Evolutionary conservation across 164 flowering plant species (phyloP).

Genomic region (Amborella trichopoda): DNA sequence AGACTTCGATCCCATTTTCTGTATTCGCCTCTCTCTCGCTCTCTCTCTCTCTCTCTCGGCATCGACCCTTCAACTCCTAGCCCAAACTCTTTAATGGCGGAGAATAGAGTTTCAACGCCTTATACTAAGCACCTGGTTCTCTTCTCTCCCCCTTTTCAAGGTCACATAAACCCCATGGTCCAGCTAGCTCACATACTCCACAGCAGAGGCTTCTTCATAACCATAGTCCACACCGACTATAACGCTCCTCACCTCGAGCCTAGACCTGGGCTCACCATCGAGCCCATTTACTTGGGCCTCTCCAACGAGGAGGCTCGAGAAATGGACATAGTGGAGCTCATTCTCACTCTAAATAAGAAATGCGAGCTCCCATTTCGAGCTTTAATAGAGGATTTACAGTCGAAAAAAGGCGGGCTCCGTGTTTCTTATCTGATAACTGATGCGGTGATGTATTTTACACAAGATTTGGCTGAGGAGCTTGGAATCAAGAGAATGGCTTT

Average conservation of each 20-base stretch:
- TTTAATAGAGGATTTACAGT: not conserved
- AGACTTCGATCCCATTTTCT: too few relatives aligned
- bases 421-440: too few relatives aligned
- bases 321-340: conserved; percentile 1
- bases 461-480: too few relatives aligned
- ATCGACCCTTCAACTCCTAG: too few relatives aligned
- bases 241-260: conserved; percentile 22
- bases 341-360: conserved; percentile 14
- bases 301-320: not conserved
- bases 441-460: too few relatives aligned
- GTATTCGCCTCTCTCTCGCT: too few relatives aligned
- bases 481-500: too few relatives aligned
- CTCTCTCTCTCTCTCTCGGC: too few relatives aligned
- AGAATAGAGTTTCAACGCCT: too few relatives aligned
- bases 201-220: conserved; percentile 34
- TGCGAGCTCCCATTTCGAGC: conserved; percentile 14
- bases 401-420: too few relatives aligned
- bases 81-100: too few relatives aligned
- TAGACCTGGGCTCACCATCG: conserved; percentile 22
- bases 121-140: conserved; percentile 28
- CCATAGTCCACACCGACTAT: conserved; percentile 31
- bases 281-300: conserved; percentile 12
- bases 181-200: conserved; percentile 34
- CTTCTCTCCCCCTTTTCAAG: conserved; percentile 36
- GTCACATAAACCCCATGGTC: conserved; percentile 50